Conservation (phyloP, 257 asterid genomes). For the Scutellaria baicalensis region DNA sequence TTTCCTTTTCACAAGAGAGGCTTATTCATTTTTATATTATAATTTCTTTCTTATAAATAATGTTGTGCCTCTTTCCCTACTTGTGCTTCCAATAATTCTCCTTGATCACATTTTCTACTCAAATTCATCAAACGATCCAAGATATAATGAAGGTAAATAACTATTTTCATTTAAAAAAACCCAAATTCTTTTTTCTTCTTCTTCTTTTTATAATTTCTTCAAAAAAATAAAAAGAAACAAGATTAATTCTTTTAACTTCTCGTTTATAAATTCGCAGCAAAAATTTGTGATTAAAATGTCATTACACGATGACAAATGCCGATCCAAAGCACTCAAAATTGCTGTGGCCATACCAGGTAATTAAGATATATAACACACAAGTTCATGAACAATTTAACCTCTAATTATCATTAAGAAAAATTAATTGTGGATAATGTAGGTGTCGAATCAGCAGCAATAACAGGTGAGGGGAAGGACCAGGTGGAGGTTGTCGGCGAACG, state of each 20-base stretch:
- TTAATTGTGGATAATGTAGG: constrained; percentile 12
- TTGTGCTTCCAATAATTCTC: too few species aligned
- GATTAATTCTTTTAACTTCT: neutral
- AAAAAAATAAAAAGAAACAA: too few species aligned
- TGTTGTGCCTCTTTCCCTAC: neutral
- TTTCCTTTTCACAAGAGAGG: too few species aligned
- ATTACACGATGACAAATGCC: constrained; percentile 25
- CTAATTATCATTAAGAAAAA: neutral
- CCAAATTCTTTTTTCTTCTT: neutral
- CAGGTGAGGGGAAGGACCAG: constrained; percentile 25
- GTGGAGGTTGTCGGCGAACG: constrained; percentile 47
- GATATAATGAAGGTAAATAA: constrained; percentile 15
- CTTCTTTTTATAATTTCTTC: neutral
- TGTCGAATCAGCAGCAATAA: constrained; percentile 31
- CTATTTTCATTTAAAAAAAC: neutral
- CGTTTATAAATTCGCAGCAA: constrained; percentile 30
- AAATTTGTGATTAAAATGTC: constrained; percentile 40
- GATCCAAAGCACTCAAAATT: constrained; percentile 32
- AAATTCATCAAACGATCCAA: neutral
- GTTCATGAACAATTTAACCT: too few species aligned
- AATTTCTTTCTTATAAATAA: neutral
- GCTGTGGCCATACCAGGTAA: constrained; percentile 31
- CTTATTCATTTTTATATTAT: neutral
- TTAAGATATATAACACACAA: too few species aligned
- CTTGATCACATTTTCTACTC: neutral